These are phyloP conservation scores for Coprinopsis cinerea DNA, from an alignment of 768 basidiomycete genomes.

Conservation along the genomic window DNA sequence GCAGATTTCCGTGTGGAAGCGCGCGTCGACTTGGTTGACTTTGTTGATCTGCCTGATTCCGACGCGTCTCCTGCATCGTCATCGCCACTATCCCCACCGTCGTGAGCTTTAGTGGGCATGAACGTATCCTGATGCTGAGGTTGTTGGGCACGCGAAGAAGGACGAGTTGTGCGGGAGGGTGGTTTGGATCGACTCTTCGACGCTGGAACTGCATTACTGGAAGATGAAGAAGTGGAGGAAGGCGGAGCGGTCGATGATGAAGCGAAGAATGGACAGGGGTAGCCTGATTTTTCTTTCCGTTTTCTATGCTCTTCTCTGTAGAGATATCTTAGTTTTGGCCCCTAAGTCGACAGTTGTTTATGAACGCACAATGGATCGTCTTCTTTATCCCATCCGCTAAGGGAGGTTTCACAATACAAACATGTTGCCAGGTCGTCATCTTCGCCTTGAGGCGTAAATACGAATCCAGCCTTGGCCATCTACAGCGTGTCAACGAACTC, in stretches of 20 bases:
- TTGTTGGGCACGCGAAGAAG: slow-evolving; percentile 20
- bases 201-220: too few species aligned
- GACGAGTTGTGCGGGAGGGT: slow-evolving; percentile 25
- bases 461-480: slow-evolving; percentile 90
- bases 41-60: slow-evolving; percentile 12
- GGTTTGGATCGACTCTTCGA: too few species aligned
- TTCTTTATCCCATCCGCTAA: slow-evolving; percentile 81
- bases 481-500: slow-evolving; percentile 22
- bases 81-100: slow-evolving; percentile 29
- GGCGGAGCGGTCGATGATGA: slow-evolving; percentile 15
- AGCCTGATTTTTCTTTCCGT: slow-evolving; percentile 47
- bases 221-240: slow-evolving; percentile 8
- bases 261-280: slow-evolving; percentile 37
- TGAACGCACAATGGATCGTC: slow-evolving; percentile 79
- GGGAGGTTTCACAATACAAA: slow-evolving; percentile 72
- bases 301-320: slow-evolving; percentile 70
- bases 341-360: too few species aligned
- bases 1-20: background rate
- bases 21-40: slow-evolving; percentile 4
- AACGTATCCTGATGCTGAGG: slow-evolving; percentile 25
- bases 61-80: slow-evolving; percentile 13
- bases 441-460: slow-evolving; percentile 60
- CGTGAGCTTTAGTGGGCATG: slow-evolving; percentile 34
- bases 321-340: too few species aligned
- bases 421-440: slow-evolving; percentile 83